phyloP scores from a whole-genome alignment of 2,329 filamentous ascomycete species.

The Fusarium sp. region DNA sequence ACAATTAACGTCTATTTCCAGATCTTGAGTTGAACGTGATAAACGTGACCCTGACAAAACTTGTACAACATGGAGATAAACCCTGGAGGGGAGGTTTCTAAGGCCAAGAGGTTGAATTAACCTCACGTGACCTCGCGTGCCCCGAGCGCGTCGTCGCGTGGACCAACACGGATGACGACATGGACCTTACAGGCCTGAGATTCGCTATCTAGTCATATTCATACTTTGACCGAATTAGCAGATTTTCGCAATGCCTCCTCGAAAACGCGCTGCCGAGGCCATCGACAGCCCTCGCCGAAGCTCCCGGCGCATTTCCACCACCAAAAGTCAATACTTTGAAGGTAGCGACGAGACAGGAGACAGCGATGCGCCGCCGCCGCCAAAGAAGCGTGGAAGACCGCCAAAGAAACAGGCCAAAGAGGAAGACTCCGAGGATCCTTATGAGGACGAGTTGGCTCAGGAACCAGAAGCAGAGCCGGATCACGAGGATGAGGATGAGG shows the following conservation, averaged over 20 bases:
- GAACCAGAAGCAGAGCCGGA: slow-evolving; percentile 46
- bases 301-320: slow-evolving; percentile 59
- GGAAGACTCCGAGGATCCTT: slow-evolving; percentile 45
- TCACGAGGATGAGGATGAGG: slow-evolving; percentile 49
- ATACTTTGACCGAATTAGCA: slow-evolving; percentile 4
- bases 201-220: background rate
- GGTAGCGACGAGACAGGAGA: slow-evolving; percentile 36
- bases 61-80: no score
- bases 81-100: no score
- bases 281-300: slow-evolving; percentile 54
- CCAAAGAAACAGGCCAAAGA: slow-evolving; percentile 37
- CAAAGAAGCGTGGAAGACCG: slow-evolving; percentile 46
- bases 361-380: slow-evolving; percentile 42
- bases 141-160: slow-evolving; percentile 41
- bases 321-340: slow-evolving; percentile 66
- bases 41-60: background rate
- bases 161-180: slow-evolving; percentile 40
- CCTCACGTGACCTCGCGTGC: slow-evolving; percentile 46
- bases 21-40: background rate
- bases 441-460: slow-evolving; percentile 41
- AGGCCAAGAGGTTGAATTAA: background rate
- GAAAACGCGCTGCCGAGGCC: slow-evolving; percentile 53
- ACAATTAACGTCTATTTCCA: background rate
- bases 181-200: slow-evolving; percentile 2
- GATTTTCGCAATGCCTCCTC: slow-evolving; percentile 50